phyloP scores from a whole-genome alignment of 345 rosid species.

The Atalantia buxifolia region DNA sequence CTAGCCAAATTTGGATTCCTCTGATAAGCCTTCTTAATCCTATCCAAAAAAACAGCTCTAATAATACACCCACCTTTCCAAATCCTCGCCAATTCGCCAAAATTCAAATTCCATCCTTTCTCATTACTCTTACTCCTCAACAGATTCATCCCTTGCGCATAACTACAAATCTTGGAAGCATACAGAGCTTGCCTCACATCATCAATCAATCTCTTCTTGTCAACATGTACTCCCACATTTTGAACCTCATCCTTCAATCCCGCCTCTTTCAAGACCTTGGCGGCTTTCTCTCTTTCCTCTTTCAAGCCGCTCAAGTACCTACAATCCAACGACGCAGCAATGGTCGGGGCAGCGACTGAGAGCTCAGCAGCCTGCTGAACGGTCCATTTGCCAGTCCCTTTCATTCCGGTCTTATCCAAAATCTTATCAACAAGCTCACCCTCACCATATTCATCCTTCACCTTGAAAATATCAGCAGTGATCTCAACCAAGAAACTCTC shows the following conservation, averaged over 20 bases:
- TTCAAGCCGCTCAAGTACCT: slow-evolving; percentile 91
- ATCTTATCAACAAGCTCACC: slow-evolving; percentile 92
- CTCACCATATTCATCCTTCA: slow-evolving; percentile 63
- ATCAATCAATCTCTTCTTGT: slow-evolving; percentile 86
- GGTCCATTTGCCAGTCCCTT: slow-evolving; percentile 98
- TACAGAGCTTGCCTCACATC: slow-evolving; percentile 93
- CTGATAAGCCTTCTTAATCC: slow-evolving; percentile 95
- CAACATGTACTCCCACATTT: slow-evolving; percentile 40
- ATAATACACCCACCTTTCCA: slow-evolving; percentile 99
- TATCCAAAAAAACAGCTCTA: slow-evolving; percentile 90
- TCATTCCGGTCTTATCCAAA: slow-evolving; percentile 96
- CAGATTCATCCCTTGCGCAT: slow-evolving; percentile 95
- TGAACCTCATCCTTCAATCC: slow-evolving; percentile 75
- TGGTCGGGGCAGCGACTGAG: slow-evolving; percentile 96
- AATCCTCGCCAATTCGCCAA: slow-evolving; percentile 86
- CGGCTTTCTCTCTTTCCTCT: slow-evolving; percentile 77
- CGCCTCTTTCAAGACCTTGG: slow-evolving; percentile 59
- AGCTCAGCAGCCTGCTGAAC: slow-evolving; percentile 98
- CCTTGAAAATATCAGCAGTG: slow-evolving; percentile 78
- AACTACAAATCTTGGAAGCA: slow-evolving; percentile 92
- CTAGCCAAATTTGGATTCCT: slow-evolving; percentile 86
- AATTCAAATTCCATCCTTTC: slow-evolving; percentile 80
- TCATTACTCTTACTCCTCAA: slow-evolving; percentile 86
- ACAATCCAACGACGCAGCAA: slow-evolving; percentile 91
- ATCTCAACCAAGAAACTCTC: slow-evolving; percentile 94